Evolutionary conservation across 2,329 filamentous ascomycete species (phyloP).

Genomic region (Paecilomyces dactylethromorphus): DNA sequence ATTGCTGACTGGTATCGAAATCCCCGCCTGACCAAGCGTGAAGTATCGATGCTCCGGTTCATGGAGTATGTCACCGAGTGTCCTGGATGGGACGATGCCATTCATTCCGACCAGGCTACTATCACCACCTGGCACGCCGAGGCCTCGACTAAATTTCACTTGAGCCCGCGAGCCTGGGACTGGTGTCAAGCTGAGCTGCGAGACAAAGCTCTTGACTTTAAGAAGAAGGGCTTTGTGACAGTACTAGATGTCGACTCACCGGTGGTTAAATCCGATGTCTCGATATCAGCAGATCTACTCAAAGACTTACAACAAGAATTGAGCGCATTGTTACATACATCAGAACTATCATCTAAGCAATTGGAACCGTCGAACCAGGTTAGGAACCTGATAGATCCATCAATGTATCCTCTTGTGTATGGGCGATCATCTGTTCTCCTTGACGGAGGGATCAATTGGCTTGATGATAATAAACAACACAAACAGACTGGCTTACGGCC

Average conservation of each 20-base stretch:
- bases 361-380: background rate
- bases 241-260: background rate
- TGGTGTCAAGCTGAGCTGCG: background rate
- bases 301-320: background rate
- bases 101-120: background rate
- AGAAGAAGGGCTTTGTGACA: background rate
- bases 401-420: background rate
- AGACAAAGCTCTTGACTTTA: background rate
- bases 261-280: background rate
- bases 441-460: background rate
- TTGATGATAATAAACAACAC: background rate
- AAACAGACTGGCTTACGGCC: background rate
- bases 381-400: background rate
- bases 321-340: background rate
- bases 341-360: background rate
- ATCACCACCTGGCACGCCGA: background rate
- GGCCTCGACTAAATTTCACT: background rate
- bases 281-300: background rate
- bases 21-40: background rate
- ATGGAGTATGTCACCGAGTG: background rate
- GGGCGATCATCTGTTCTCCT: background rate
- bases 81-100: background rate
- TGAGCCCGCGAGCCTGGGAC: background rate
- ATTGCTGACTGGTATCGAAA: background rate
- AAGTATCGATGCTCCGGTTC: background rate